phyloP scores from a whole-genome alignment of 1,284 basidiomycete species.

The Calocybe gambosa region DNA sequence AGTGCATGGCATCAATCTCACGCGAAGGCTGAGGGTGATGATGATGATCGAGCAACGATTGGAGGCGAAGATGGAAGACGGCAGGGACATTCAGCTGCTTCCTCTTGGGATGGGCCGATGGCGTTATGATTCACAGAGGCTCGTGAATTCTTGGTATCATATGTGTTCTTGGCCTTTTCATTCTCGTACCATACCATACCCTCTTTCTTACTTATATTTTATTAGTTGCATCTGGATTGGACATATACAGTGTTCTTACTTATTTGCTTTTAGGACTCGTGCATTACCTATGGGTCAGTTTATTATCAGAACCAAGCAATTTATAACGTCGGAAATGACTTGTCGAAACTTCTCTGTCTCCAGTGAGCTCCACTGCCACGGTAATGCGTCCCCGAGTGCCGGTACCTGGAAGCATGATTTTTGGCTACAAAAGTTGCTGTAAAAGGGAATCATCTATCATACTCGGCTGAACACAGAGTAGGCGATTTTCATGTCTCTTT shows the following conservation, averaged over 20 bases:
- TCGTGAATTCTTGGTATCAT: not conserved
- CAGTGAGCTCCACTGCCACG: not conserved
- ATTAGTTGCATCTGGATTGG: conserved; percentile 22
- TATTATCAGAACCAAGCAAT: conserved; percentile 20
- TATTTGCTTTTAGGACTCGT: conserved; percentile 18
- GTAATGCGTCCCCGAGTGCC: not conserved
- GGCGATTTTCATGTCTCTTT: not conserved
- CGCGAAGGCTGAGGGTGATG: conserved; percentile 3
- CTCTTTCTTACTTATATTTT: conserved; percentile 17
- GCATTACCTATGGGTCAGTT: conserved; percentile 10
- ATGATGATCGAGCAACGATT: conserved; percentile 12
- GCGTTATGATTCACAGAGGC: conserved; percentile 11
- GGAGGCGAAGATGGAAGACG: conserved; percentile 7
- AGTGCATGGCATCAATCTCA: conserved; percentile 17
- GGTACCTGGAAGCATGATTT: not conserved
- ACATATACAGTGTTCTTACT: conserved; percentile 20
- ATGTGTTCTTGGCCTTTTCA: not conserved
- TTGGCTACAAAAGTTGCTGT: conserved; percentile 6
- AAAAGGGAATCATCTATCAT: not conserved
- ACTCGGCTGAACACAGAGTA: not conserved
- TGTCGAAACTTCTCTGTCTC: not conserved
- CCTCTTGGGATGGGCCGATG: conserved; percentile 15
- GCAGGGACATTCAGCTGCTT: conserved; percentile 10
- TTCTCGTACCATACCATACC: not conserved
- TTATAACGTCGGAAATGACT: conserved; percentile 6